phyloP scores from a whole-genome alignment of 768 basidiomycete genomes.

The Sarcomyxa edulis region DNA sequence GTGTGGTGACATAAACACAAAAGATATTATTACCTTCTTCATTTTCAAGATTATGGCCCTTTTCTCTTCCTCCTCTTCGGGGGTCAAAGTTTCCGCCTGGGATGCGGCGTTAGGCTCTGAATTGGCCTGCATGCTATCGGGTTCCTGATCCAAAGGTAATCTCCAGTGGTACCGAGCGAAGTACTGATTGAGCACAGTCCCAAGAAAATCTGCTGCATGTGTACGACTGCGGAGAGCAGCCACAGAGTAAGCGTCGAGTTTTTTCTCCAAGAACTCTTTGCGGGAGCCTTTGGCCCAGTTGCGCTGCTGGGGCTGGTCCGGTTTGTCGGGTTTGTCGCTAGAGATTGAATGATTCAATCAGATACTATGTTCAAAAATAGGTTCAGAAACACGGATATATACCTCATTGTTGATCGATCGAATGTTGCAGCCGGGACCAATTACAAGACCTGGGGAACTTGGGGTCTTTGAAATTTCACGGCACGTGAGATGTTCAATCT shows the following conservation, averaged over 20 bases:
- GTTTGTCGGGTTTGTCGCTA: too few relatives aligned
- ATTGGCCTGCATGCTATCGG: neutral
- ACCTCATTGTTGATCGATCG: too few relatives aligned
- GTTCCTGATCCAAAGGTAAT: neutral
- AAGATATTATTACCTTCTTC: neutral
- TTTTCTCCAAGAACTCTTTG: neutral
- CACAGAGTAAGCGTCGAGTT: neutral
- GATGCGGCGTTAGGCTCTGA: neutral
- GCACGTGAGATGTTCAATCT: too few relatives aligned
- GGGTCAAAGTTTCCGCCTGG: neutral
- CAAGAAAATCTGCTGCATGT: neutral
- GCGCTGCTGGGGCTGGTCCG: too few relatives aligned
- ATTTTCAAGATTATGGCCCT: neutral
- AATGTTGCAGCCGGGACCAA: too few relatives aligned
- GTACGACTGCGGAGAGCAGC: neutral
- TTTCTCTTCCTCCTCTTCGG: neutral
- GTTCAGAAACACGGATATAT: too few relatives aligned
- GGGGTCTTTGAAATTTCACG: too few relatives aligned
- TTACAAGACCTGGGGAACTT: too few relatives aligned
- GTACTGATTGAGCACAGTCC: neutral
- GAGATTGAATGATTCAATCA: too few relatives aligned
- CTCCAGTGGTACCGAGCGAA: neutral
- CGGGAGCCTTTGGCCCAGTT: conserved; percentile 1
- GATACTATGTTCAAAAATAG: too few relatives aligned
- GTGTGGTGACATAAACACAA: too few relatives aligned